Evolutionary conservation across 371 early-diverging fungal genomes (phyloP), one percentile per base, ranked within the genome.

Genomic region (Mortierella sp.): DNA sequence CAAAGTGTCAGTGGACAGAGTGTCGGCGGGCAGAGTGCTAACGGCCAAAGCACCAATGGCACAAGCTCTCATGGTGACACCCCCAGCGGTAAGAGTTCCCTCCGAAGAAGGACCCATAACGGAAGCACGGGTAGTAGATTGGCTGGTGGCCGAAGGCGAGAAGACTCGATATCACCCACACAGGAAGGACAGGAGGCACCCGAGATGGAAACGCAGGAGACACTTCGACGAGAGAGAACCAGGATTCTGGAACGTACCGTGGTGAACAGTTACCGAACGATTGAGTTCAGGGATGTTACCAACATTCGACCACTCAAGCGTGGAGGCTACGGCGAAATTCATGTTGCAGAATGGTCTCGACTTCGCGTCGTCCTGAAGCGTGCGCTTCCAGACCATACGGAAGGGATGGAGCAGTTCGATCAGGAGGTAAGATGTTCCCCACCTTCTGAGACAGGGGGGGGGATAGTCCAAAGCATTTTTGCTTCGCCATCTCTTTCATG

Each of bases 291-390:
- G 27, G 69, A 68, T 41, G 64, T 74, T n/a, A 49, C 59, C 10
- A 64, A 64, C 16, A 58, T 74, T 43, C 68, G 61, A 14, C 76
- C 64, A 4, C 59, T 74, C 27, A 68, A 68, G 49, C 47, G 58
- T 34, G 76, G 76, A 8, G 76, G 76, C 16, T 74, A 68, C 41
- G 76, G 76, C 28, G 76, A 74, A 58, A 74, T 74, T 27, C 76
- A 74, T 34, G 64, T 69, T 0, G 76, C 76, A 0, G 76, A 74
- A 48, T 74, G 76, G 76, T 74, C 76, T 42, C 76, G 65, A 8
- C 69, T 74, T 43, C 64, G 64, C 4, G 76, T 74, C 3, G 76
- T 74, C 34, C 34, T 74, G 50, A 74, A 74, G 49, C 61, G 76
- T 5, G 64, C 65, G 0, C 48, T 74, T 3, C 65, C 69, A 0